Evolutionary conservation across 306 rosid genomes (phyloP).

Genomic region (Geum urbanum): DNA sequence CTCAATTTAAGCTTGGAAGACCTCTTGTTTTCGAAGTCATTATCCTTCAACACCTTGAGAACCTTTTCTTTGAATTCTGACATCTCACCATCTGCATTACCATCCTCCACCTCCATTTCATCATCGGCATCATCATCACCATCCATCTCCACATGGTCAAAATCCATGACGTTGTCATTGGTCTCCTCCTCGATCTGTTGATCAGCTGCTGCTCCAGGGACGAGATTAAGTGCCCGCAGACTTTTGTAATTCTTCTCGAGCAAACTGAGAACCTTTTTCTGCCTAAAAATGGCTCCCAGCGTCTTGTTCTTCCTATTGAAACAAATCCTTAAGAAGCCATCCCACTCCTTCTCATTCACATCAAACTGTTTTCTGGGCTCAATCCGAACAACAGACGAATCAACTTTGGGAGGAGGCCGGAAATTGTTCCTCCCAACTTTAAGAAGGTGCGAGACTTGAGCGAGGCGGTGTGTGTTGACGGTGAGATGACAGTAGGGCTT

Average conservation of each 20-base stretch:
- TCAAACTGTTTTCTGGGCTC: conserved; percentile 82
- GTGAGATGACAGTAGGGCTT: conserved; percentile 91
- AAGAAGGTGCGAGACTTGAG: conserved; percentile 82
- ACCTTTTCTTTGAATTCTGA: conserved; percentile 85
- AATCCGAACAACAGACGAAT: conserved; percentile 81
- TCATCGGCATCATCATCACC: conserved; percentile 51
- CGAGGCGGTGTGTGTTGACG: conserved; percentile 72
- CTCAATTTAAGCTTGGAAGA: conserved; percentile 79
- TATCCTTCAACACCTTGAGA: conserved; percentile 63
- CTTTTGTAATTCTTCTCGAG: conserved; percentile 84
- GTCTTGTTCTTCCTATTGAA: conserved; percentile 92
- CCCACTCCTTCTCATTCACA: conserved; percentile 87
- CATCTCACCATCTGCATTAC: conserved; percentile 44
- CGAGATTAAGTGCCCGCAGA: conserved; percentile 47
- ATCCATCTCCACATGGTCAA: conserved; percentile 47
- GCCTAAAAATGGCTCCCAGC: conserved; percentile 83
- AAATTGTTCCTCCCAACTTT: conserved; percentile 92
- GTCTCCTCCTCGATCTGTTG: conserved; percentile 36
- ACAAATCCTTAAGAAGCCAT: conserved; percentile 76
- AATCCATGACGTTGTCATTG: conserved; percentile 28
- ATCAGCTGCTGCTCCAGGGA: conserved; percentile 18
- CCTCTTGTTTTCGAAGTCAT: conserved; percentile 82
- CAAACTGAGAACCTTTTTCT: conserved; percentile 65
- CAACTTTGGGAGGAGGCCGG: conserved; percentile 89
- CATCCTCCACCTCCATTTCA: conserved; percentile 59